A percentile compares a stretch with the other conserved stretches of the same genome.
These are phyloP conservation scores for Claviceps digitariae DNA, from an alignment of 2,329 filamentous ascomycete genomes.

Conservation along the genomic window DNA sequence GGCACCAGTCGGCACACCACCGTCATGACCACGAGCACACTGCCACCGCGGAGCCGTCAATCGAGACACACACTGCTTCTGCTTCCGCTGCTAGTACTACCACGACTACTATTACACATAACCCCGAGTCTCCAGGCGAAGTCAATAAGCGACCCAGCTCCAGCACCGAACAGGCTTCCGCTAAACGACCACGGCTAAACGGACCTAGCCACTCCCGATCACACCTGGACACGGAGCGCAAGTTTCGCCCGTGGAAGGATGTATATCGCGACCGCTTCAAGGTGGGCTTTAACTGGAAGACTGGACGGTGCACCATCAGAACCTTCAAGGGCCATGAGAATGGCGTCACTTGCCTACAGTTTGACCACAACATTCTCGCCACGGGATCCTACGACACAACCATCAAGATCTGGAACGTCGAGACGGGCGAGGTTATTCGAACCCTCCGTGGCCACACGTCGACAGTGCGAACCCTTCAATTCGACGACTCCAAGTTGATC, in stretches of 20 bases:
- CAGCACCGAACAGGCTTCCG: conserved; percentile 16
- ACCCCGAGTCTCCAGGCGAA: conserved; percentile 10
- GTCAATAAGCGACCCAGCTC: conserved; percentile 22
- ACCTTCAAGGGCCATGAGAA: conserved; percentile 78
- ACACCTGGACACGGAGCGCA: conserved; percentile 29
- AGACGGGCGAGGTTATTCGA: conserved; percentile 74
- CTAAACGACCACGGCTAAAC: conserved; percentile 21
- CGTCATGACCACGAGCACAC: conserved; percentile 6
- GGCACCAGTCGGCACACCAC: conserved; percentile 42
- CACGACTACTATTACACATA: conserved; percentile 2
- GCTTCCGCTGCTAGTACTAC: too few relatives aligned
- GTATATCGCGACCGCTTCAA: conserved; percentile 93
- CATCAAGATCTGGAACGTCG: conserved; percentile 91
- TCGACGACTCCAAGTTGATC: conserved; percentile 83
- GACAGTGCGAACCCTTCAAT: conserved; percentile 80
- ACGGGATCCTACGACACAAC: conserved; percentile 93
- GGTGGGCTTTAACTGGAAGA: conserved; percentile 95
- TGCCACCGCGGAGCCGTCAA: conserved; percentile 10
- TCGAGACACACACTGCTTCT: conserved; percentile 9
- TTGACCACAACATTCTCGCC: conserved; percentile 82
- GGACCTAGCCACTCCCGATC: conserved; percentile 15
- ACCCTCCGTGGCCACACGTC: conserved; percentile 71
- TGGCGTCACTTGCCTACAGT: conserved; percentile 41
- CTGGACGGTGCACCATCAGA: conserved; percentile 74
- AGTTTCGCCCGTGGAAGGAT: conserved; percentile 74